Percentiles rank a stretch among this genome's conserved stretches.
Evolutionary conservation across 169 alveolate species (phyloP).

Genomic region (Perkinsus olseni): DNA sequence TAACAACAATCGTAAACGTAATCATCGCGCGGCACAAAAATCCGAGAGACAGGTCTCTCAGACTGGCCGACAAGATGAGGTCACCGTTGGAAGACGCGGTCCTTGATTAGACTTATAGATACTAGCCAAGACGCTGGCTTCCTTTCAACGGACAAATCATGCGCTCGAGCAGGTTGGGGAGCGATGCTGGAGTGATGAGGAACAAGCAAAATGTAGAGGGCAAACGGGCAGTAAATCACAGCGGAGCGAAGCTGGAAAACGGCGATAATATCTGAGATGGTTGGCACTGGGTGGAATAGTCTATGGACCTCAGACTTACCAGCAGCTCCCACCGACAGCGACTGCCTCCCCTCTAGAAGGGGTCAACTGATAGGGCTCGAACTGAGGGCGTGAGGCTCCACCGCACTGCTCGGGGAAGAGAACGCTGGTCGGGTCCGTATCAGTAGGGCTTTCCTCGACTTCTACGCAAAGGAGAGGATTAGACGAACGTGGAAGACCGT

Average conservation of each 20-base stretch:
- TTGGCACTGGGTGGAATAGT: too few species aligned
- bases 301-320: background rate
- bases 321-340: background rate
- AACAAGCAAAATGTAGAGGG: background rate
- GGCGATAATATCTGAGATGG: background rate
- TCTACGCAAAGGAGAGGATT: too few species aligned
- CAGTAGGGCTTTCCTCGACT: too few species aligned
- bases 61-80: background rate
- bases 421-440: background rate
- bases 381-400: background rate
- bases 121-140: background rate
- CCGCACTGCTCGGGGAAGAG: background rate
- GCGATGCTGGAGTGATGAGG: background rate
- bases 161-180: too few species aligned
- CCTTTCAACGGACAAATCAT: background rate
- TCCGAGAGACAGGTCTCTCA: background rate
- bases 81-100: too few species aligned
- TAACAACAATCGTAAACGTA: background rate
- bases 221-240: background rate
- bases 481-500: too few species aligned
- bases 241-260: background rate
- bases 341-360: too few species aligned
- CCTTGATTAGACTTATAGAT: background rate
- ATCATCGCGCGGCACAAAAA: background rate
- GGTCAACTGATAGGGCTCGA: background rate